Conservation (phyloP, 768 basidiomycete genomes). For the Termitomyces sp. region DNA sequence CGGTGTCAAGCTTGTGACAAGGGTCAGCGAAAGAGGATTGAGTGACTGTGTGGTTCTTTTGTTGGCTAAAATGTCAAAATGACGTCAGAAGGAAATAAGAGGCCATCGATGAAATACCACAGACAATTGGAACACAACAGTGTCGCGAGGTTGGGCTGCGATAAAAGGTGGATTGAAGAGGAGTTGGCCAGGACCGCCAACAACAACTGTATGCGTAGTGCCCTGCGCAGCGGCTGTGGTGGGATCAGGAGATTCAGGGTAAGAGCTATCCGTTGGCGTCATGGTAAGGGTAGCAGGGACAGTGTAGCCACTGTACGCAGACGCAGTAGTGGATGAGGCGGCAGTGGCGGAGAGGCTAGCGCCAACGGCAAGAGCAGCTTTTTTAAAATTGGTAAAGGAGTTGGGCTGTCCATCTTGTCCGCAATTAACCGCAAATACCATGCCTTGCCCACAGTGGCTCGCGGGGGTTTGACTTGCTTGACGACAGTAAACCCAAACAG, state of each 20-base stretch:
- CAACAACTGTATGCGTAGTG: constrained; percentile 45
- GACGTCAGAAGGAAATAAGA: neutral
- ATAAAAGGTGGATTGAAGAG: constrained; percentile 47
- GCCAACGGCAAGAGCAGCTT: constrained; percentile 49
- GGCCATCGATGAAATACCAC: constrained; percentile 11
- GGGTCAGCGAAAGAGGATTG: constrained; percentile 59
- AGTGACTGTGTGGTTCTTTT: constrained; percentile 66
- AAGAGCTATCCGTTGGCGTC: constrained; percentile 45
- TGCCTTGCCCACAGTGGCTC: constrained; percentile 57
- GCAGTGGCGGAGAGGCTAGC: constrained; percentile 41
- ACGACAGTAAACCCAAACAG: constrained; percentile 56
- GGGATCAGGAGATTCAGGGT: constrained; percentile 46
- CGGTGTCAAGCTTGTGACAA: constrained; percentile 39
- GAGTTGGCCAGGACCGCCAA: constrained; percentile 45
- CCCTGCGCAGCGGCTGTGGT: constrained; percentile 46
- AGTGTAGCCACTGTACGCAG: constrained; percentile 32
- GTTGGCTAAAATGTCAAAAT: constrained; percentile 31
- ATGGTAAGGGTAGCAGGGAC: constrained; percentile 44
- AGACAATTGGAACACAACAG: constrained; percentile 56
- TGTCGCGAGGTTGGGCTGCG: constrained; percentile 46
- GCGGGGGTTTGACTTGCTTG: constrained; percentile 45
- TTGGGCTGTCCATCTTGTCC: constrained; percentile 47
- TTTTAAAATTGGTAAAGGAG: constrained; percentile 59
- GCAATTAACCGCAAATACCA: constrained; percentile 67
- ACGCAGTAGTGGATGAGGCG: constrained; percentile 27